A percentile compares a stretch with the other conserved stretches of the same genome.
These are phyloP conservation scores for Lycium ferocissimum DNA, from an alignment of 257 asterid species.

Conservation along the genomic window DNA sequence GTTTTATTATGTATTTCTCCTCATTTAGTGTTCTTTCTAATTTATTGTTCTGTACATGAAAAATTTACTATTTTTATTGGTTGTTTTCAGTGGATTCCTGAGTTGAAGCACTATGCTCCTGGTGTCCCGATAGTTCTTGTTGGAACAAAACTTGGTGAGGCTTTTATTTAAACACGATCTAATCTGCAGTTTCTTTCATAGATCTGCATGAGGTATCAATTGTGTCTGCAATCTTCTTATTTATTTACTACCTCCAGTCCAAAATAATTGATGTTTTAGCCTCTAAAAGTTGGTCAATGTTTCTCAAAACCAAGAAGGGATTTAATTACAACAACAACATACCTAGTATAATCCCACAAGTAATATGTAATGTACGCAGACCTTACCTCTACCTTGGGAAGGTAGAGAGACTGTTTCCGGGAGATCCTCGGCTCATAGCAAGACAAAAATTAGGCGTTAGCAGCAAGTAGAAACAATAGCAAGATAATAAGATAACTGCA, in stretches of 20 bases:
- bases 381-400: no score
- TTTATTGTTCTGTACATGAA: neutral
- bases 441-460: no score
- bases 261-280: no score
- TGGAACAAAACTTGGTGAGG: conserved; percentile 50
- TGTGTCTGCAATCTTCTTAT: neutral
- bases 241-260: neutral
- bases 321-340: no score
- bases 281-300: no score
- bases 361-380: no score
- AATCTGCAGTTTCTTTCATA: neutral
- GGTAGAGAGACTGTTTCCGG: no score
- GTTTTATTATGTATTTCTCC: neutral
- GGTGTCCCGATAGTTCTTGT: conserved; percentile 50
- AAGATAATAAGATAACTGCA: no score
- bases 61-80: conserved; percentile 8
- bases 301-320: no score
- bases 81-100: conserved; percentile 48
- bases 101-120: conserved; percentile 50
- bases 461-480: no score
- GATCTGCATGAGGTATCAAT: neutral
- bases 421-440: no score
- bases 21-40: neutral
- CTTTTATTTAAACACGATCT: neutral
- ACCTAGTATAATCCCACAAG: no score